Evolutionary conservation across 179 eudicot genomes (phyloP).

Genomic region (Spergularia azorica): DNA sequence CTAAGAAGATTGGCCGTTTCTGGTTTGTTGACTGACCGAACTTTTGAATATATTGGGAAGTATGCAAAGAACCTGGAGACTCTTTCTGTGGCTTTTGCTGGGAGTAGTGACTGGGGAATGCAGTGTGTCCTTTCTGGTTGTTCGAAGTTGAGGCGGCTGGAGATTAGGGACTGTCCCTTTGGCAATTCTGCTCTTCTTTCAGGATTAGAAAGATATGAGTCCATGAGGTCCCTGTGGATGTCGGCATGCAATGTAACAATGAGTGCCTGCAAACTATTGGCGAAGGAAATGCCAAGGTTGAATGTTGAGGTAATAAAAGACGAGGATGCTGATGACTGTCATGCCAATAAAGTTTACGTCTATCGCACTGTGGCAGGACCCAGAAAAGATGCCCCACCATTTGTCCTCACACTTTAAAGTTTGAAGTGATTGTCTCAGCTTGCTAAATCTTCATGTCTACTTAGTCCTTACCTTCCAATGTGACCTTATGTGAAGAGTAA

Average conservation of each 20-base stretch:
- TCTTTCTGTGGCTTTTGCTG: constrained; percentile 86
- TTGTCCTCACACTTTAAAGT: constrained; percentile 71
- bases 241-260: constrained; percentile 71
- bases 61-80: constrained; percentile 84
- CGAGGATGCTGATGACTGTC: constrained; percentile 53
- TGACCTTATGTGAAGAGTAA: neutral
- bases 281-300: constrained; percentile 69
- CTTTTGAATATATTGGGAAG: constrained; percentile 82
- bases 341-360: constrained; percentile 73
- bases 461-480: neutral
- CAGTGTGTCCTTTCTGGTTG: constrained; percentile 70
- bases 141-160: constrained; percentile 67
- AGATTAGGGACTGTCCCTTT: constrained; percentile 78
- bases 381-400: constrained; percentile 77
- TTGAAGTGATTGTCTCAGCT: constrained; percentile 28
- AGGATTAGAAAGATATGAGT: constrained; percentile 67
- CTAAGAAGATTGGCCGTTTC: constrained; percentile 72
- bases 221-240: constrained; percentile 88
- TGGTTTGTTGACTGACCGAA: constrained; percentile 70
- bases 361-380: constrained; percentile 81
- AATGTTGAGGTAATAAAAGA: constrained; percentile 87
- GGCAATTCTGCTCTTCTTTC: constrained; percentile 74
- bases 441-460: constrained; percentile 17
- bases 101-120: constrained; percentile 77
- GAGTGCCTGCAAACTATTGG: constrained; percentile 60